Base-by-base conservation (phyloP, 371 early-diverging fungal species). In the Gilbertella persicaria region DNA sequence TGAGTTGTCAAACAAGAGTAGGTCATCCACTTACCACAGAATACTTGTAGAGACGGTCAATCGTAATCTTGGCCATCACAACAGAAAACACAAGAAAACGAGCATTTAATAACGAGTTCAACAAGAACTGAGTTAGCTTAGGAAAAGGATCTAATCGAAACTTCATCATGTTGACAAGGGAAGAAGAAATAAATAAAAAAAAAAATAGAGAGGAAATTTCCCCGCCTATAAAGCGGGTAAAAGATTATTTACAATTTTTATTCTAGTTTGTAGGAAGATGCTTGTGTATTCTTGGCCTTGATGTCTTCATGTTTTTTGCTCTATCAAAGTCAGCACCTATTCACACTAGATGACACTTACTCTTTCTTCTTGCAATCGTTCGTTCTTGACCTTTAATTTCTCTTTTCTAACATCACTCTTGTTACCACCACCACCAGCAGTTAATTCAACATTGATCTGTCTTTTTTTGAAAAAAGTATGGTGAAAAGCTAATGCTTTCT, bases 391-490 rank as follows among this genome's bases (percentile, higher is more conserved):
- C 45, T 82, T 77, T 36, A 91, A 63, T 58, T 88, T 89, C 20
- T 86, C 67, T 51, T 72, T 81, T 40, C 90, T 78, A 14, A 66
- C 62, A 26, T 80, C 80, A 61, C 84, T 85, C 69, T 79, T 81
- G 53, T 78, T 84, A 38, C 91, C 91, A 42, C 91, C 91, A 39
- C 88, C 89, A 46, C 91, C 91, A 26, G 85, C 90, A n/a, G 91
- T 90, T 55, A 91, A 55, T 58, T 90, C 90, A 24, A 91, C 88
- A 59, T 87, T 89, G 52, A 91, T 87, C 40, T 84, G 82, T 64
- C 86, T 71, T 46, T 75, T 73, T 19, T 84, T 84, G 62, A 91
- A 79, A 26, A 72, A 62, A 16, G 82, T 75, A 55, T 86, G 84
- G 64, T 91, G 88, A 47, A 87, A 87, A 41, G 72, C 76, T 16